These are phyloP conservation scores for Citrus hindsii DNA, from an alignment of 345 rosid species.

Conservation along the genomic window DNA sequence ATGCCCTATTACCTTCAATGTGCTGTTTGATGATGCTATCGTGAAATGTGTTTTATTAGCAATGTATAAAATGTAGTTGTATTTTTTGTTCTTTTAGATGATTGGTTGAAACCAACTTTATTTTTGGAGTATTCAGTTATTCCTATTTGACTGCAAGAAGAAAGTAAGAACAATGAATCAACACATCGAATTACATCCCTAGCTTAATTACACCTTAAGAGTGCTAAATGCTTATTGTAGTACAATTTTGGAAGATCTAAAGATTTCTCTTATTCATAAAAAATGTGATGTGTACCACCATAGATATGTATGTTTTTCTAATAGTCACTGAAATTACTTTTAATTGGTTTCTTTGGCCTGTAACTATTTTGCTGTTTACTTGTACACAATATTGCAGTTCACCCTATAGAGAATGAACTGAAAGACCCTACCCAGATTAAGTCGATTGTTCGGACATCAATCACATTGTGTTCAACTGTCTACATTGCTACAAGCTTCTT, in stretches of 20 bases:
- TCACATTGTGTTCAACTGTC: slow-evolving; percentile 47
- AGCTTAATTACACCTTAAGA: neutral
- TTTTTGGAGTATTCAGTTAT: neutral
- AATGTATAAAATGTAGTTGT: neutral
- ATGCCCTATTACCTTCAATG: neutral
- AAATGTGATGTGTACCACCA: neutral
- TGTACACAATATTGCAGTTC: slow-evolving; percentile 42
- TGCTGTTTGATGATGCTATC: neutral
- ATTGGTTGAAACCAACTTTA: neutral
- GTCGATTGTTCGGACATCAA: slow-evolving; percentile 51
- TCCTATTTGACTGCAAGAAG: neutral
- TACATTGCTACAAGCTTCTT: slow-evolving; percentile 69
- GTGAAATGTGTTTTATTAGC: neutral
- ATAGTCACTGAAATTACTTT: neutral
- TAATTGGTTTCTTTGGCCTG: neutral
- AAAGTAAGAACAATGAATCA: neutral
- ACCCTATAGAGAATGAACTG: slow-evolving; percentile 66
- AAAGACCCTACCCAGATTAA: slow-evolving; percentile 55
- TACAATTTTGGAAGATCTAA: neutral
- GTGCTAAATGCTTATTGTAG: neutral
- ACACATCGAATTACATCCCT: neutral
- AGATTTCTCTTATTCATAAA: neutral
- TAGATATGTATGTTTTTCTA: neutral
- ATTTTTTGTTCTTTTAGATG: neutral
- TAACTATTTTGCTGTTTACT: slow-evolving; percentile 1